phyloP scores from a whole-genome alignment of 176 grass and related monocot species.

The Metroxylon sagu region DNA sequence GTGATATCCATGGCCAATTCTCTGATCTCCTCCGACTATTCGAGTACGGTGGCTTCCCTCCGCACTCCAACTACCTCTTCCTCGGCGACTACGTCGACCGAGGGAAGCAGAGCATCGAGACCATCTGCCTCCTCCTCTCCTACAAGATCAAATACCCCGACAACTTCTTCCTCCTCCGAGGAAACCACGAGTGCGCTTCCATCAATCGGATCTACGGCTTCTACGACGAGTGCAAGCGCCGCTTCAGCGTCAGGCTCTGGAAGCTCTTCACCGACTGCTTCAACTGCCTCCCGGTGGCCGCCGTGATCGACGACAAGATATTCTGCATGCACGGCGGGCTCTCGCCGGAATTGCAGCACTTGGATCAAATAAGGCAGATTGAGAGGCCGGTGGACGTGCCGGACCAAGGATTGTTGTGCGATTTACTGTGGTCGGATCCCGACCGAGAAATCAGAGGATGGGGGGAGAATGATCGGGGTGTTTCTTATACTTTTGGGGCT shows the following conservation, averaged over 20 bases:
- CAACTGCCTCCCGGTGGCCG: no score
- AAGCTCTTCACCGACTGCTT: no score
- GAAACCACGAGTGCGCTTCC: slow-evolving; percentile 68
- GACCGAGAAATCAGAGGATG: background rate
- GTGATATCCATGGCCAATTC: no score
- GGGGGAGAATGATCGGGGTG: slow-evolving; percentile 1
- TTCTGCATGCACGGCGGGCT: no score
- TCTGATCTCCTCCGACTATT: no score
- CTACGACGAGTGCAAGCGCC: slow-evolving; percentile 77
- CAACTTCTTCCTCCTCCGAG: slow-evolving; percentile 52
- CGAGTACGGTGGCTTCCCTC: no score
- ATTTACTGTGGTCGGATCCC: background rate
- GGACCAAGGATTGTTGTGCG: no score
- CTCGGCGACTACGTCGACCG: slow-evolving; percentile 70
- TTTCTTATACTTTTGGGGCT: background rate
- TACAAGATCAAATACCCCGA: slow-evolving; percentile 62
- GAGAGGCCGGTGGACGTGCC: no score
- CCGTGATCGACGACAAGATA: no score
- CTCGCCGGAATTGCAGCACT: no score
- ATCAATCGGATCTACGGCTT: slow-evolving; percentile 77
- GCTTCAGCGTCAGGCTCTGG: slow-evolving; percentile 23
- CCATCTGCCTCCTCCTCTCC: slow-evolving; percentile 46
- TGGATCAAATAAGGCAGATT: no score
- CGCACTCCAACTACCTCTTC: slow-evolving; percentile 42
- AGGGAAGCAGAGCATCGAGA: slow-evolving; percentile 55